Conservation (phyloP, 2,329 filamentous ascomycete genomes). For the Paraconiothyrium sp. region DNA sequence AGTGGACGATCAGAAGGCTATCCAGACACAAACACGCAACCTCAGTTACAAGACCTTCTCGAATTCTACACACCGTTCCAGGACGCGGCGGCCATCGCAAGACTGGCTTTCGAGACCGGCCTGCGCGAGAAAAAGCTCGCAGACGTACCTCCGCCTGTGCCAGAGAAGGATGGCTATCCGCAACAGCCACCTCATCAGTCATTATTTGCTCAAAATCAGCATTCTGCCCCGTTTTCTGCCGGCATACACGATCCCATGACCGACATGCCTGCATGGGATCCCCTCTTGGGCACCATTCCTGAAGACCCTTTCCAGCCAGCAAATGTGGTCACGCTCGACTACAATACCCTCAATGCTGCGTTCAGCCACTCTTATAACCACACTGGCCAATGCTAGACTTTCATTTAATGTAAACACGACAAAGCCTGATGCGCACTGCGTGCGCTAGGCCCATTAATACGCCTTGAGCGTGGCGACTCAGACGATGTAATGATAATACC, state of each 20-base stretch:
- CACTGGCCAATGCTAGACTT: neutral
- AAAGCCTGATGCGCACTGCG: conserved; percentile 11
- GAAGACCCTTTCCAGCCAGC: conserved; percentile 22
- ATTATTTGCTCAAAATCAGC: neutral
- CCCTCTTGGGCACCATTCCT: conserved; percentile 19
- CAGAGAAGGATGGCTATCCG: conserved; percentile 25
- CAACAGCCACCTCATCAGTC: neutral
- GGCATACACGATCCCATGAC: conserved; percentile 13
- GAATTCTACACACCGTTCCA: conserved; percentile 36
- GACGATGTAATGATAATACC: conserved; percentile 12
- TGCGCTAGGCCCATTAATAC: neutral
- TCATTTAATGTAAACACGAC: neutral
- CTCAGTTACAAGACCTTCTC: conserved; percentile 41
- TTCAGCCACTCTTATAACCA: conserved; percentile 3
- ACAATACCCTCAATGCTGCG: conserved; percentile 4
- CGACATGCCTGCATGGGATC: conserved; percentile 12
- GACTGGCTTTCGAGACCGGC: conserved; percentile 33
- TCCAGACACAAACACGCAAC: conserved; percentile 29
- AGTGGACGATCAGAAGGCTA: conserved; percentile 44
- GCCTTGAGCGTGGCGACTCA: conserved; percentile 15
- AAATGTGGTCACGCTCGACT: conserved; percentile 11
- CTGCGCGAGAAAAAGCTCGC: conserved; percentile 22
- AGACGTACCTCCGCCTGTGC: conserved; percentile 25
- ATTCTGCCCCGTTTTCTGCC: neutral
- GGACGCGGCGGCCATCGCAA: conserved; percentile 30